Percentiles rank a stretch among this genome's conserved stretches.
Evolutionary conservation across 768 basidiomycete species (phyloP).

Genomic region (Amanita subjunquillea): DNA sequence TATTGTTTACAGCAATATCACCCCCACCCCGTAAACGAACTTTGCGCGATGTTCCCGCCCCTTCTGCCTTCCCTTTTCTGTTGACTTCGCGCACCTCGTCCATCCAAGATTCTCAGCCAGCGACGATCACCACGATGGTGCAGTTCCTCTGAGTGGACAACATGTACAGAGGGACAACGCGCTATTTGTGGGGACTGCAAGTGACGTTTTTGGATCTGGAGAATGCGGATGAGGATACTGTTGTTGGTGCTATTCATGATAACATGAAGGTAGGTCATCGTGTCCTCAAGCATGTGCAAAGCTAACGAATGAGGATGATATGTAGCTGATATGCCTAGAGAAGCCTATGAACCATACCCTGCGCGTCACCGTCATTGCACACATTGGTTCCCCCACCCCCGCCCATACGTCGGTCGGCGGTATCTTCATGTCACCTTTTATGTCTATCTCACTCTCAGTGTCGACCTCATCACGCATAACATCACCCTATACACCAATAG

Average conservation of each 20-base stretch:
- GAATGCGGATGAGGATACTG: conserved; percentile 47
- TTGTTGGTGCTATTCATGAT: conserved; percentile 53
- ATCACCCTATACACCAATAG: too few relatives aligned
- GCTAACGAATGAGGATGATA: background rate
- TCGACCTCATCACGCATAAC: too few relatives aligned
- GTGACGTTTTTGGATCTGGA: conserved; percentile 81
- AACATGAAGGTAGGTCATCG: conserved; percentile 66
- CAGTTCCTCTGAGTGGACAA: conserved; percentile 76
- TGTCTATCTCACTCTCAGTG: too few relatives aligned
- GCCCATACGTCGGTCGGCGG: too few relatives aligned
- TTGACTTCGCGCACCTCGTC: too few relatives aligned
- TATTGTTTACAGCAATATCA: too few relatives aligned
- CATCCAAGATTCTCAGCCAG: conserved; percentile 16
- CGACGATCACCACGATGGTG: conserved; percentile 76
- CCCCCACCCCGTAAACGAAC: too few relatives aligned
- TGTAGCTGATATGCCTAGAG: conserved; percentile 88
- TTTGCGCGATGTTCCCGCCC: too few relatives aligned
- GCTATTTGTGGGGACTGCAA: conserved; percentile 66
- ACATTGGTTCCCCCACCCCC: conserved; percentile 34
- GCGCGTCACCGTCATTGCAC: conserved; percentile 70
- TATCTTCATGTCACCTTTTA: too few relatives aligned
- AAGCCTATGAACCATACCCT: conserved; percentile 93
- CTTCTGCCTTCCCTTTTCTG: too few relatives aligned
- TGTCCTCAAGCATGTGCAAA: background rate
- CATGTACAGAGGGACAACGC: conserved; percentile 89